These are phyloP conservation scores for Lentinula detonsa DNA, from an alignment of 768 basidiomycete genomes.

Conservation along the genomic window DNA sequence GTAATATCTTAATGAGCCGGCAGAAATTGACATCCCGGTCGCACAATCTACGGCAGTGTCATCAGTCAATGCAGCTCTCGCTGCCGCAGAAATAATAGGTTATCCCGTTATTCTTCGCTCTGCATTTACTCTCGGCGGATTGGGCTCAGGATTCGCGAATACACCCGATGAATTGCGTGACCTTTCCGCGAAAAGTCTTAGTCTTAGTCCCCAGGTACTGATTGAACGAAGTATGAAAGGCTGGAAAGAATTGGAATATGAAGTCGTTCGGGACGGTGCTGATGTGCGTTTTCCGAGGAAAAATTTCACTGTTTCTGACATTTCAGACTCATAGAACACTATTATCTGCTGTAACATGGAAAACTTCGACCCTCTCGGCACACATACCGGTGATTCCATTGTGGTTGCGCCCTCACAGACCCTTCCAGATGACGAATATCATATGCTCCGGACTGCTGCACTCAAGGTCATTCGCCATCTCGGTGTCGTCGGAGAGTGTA, in stretches of 20 bases:
- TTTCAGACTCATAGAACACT: constrained; percentile 60
- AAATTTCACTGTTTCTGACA: constrained; percentile 10
- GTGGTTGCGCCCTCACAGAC: constrained; percentile 99
- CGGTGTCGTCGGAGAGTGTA: constrained; percentile 91
- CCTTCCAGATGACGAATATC: constrained; percentile 94
- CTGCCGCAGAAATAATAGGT: constrained; percentile 86
- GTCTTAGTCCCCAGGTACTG: constrained; percentile 89
- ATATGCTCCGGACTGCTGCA: constrained; percentile 97
- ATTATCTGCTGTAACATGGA: constrained; percentile 99
- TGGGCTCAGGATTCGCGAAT: constrained; percentile 97
- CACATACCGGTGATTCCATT: constrained; percentile 98
- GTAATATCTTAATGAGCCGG: not conserved
- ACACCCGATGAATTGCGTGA: constrained; percentile 93
- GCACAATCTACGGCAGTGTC: constrained; percentile 96
- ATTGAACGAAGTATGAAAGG: constrained; percentile 99
- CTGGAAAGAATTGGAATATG: constrained; percentile 99
- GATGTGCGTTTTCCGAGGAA: constrained; percentile 56
- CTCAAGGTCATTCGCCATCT: constrained; percentile 93
- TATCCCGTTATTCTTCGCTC: constrained; percentile 97
- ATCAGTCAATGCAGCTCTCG: constrained; percentile 87
- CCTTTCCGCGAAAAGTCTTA: constrained; percentile 85
- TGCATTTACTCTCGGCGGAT: constrained; percentile 96
- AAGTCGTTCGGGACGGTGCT: constrained; percentile 96
- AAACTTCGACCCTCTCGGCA: constrained; percentile 98
- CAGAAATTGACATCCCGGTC: constrained; percentile 95